phyloP scores from a whole-genome alignment of 176 grass and related monocot genomes.

The Miscanthus lutarioriparius region DNA sequence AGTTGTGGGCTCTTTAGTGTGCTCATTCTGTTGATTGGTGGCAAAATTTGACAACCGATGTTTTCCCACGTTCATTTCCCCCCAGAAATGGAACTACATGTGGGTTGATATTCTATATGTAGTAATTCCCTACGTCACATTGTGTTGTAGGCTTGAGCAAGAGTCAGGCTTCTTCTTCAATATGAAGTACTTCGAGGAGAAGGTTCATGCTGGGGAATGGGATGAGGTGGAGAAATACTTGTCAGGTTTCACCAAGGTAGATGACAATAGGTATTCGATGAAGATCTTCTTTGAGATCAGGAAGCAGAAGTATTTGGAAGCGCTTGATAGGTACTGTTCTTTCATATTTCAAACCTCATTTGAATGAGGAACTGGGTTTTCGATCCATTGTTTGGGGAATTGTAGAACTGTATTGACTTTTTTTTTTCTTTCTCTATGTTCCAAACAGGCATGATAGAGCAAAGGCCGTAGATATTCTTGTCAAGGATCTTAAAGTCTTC shows the following conservation, averaged over 20 bases:
- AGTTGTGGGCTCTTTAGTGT: background rate
- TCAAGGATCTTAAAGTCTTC: slow-evolving; percentile 99
- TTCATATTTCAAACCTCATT: background rate
- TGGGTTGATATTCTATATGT: background rate
- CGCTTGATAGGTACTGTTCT: slow-evolving; percentile 74
- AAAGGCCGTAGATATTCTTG: slow-evolving; percentile 92
- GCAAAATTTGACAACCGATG: background rate
- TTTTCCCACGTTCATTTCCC: background rate
- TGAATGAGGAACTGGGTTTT: background rate
- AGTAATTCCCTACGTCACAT: slow-evolving; percentile 10
- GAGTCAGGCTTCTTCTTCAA: slow-evolving; percentile 96
- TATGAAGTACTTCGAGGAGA: slow-evolving; percentile 96
- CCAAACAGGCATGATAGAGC: slow-evolving; percentile 85
- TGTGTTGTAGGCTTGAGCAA: slow-evolving; percentile 75
- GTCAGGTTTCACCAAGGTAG: slow-evolving; percentile 96
- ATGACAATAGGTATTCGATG: slow-evolving; percentile 99
- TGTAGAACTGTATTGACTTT: background rate
- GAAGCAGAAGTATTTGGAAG: slow-evolving; percentile 99
- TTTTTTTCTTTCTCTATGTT: slow-evolving; percentile 4
- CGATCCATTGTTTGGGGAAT: slow-evolving; percentile 8
- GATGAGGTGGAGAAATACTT: slow-evolving; percentile 97
- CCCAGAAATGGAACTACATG: background rate
- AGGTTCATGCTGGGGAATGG: slow-evolving; percentile 85
- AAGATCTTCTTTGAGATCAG: slow-evolving; percentile 99
- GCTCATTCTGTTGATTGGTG: background rate